These are phyloP conservation scores for Rasamsonia emersonii DNA, from an alignment of 2,329 filamentous ascomycete species.

Conservation along the genomic window DNA sequence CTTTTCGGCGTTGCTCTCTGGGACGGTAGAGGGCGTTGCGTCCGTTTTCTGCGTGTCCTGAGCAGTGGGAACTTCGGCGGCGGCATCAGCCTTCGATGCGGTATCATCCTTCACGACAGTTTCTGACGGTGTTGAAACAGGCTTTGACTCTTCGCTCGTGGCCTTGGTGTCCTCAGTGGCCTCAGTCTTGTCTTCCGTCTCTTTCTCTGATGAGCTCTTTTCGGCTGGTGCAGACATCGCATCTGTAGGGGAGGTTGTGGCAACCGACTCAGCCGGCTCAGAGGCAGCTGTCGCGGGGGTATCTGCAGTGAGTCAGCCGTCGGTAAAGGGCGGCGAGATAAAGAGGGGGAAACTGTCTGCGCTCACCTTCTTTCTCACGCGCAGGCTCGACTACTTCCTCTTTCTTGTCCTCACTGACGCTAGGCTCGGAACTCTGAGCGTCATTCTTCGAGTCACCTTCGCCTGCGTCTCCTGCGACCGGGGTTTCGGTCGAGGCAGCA, in stretches of 20 bases:
- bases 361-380: too few species aligned
- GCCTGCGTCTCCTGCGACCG: too few species aligned
- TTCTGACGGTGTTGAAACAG: too few species aligned
- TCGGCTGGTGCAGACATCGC: too few species aligned
- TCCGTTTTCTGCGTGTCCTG: background rate
- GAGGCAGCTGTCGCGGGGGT: conserved; percentile 2
- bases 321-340: background rate
- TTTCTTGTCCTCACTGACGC: too few species aligned
- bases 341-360: background rate
- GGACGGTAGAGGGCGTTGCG: background rate
- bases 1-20: conserved; percentile 4
- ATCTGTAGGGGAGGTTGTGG: too few species aligned
- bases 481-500: too few species aligned
- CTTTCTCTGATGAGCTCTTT: too few species aligned
- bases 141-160: background rate
- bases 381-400: too few species aligned
- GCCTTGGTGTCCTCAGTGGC: conserved; percentile 2
- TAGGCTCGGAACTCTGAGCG: too few species aligned
- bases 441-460: too few species aligned
- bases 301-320: conserved; percentile 1
- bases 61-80: background rate
- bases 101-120: background rate
- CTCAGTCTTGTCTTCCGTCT: background rate
- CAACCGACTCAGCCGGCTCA: conserved; percentile 1
- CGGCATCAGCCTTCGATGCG: background rate